These are phyloP conservation scores for Blastocystis sp. DNA, from an alignment of 352 stramenopile genomes.

Conservation along the genomic window DNA sequence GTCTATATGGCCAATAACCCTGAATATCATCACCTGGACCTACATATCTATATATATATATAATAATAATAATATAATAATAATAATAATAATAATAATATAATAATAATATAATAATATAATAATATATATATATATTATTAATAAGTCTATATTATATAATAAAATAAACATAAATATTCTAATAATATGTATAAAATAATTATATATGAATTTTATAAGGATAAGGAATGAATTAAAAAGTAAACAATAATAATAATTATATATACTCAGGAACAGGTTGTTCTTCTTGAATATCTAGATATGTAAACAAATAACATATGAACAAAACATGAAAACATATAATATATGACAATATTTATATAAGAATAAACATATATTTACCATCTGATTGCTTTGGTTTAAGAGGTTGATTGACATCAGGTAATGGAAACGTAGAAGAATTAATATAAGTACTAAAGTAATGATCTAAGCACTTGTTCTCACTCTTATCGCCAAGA, in stretches of 20 bases:
- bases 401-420: constrained; percentile 45
- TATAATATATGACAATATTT: constrained; percentile 11
- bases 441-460: constrained; percentile 53
- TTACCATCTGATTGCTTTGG: constrained; percentile 39
- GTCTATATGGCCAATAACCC: constrained; percentile 81
- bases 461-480: constrained; percentile 68
- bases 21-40: constrained; percentile 47
- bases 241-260: too few relatives aligned
- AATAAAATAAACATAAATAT: not conserved
- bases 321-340: constrained; percentile 9
- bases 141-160: not conserved
- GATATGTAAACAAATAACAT: not conserved
- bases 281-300: not conserved
- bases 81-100: not conserved
- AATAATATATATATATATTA: not conserved
- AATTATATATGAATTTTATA: constrained; percentile 8
- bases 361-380: constrained; percentile 15
- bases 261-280: too few relatives aligned
- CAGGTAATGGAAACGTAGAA: constrained; percentile 46
- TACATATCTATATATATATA: not conserved
- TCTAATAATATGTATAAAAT: constrained; percentile 15
- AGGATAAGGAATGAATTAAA: constrained; percentile 16
- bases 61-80: too few relatives aligned
- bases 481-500: constrained; percentile 59
- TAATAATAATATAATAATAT: not conserved